phyloP scores from a whole-genome alignment of 179 eudicot genomes.

The Dionaea muscipula region DNA sequence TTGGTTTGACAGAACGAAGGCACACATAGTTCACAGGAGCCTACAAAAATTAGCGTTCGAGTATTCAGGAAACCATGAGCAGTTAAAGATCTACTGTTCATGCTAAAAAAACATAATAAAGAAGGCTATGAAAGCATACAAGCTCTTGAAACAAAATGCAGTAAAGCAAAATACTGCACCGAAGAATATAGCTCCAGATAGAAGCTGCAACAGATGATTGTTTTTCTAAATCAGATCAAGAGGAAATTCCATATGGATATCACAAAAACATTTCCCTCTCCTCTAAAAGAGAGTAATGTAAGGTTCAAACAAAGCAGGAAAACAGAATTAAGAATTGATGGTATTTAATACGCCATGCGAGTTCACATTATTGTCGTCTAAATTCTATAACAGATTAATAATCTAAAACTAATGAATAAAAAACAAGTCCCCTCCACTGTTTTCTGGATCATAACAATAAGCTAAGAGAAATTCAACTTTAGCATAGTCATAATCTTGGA shows the following conservation, averaged over 20 bases:
- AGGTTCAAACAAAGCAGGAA: no score
- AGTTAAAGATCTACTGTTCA: background rate
- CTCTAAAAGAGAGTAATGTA: no score
- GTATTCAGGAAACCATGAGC: background rate
- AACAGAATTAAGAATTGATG: no score
- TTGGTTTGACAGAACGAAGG: constrained; percentile 67
- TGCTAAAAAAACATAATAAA: background rate
- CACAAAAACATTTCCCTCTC: no score
- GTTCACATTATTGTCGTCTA: no score
- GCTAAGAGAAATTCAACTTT: no score
- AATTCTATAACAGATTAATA: background rate
- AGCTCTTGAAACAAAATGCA: constrained; percentile 67
- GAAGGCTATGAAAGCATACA: constrained; percentile 42
- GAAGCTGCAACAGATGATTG: constrained; percentile 38
- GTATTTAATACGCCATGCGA: no score
- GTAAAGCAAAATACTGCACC: constrained; percentile 68
- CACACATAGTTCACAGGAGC: constrained; percentile 83
- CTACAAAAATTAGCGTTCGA: constrained; percentile 24
- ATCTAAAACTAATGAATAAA: constrained; percentile 1
- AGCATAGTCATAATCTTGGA: no score
- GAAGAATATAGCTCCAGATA: constrained; percentile 55
- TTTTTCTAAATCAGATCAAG: background rate
- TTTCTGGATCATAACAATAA: no score
- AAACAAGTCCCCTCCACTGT: background rate
- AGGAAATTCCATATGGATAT: no score